phyloP scores from a whole-genome alignment of 140 eudicot genomes.

The Senecio squalidus region DNA sequence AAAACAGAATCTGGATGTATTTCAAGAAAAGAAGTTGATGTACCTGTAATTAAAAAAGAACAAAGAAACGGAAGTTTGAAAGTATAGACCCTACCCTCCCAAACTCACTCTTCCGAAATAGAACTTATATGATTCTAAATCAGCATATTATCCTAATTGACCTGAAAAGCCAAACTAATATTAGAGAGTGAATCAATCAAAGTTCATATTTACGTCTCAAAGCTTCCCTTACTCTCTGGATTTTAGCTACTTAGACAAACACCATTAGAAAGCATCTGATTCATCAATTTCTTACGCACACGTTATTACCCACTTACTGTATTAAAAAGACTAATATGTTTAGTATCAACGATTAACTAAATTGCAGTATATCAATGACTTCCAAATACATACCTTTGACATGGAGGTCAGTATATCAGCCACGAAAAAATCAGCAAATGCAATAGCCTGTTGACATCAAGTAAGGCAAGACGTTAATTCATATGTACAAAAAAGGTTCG shows the following conservation, averaged over 20 bases:
- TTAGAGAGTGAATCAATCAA: not conserved
- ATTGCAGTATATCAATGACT: constrained; percentile 10
- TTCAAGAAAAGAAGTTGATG: not conserved
- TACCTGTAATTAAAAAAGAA: too few relatives aligned
- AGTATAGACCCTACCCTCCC: not conserved
- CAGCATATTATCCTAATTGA: not conserved
- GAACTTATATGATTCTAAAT: not conserved
- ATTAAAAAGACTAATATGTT: not conserved
- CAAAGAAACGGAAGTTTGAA: not conserved
- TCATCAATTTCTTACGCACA: not conserved
- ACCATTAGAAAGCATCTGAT: not conserved
- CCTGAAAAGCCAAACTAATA: not conserved
- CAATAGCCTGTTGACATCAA: constrained; percentile 63
- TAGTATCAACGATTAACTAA: not conserved
- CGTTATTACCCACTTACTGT: not conserved
- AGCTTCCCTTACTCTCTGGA: not conserved
- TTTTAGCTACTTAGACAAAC: not conserved
- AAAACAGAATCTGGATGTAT: not conserved
- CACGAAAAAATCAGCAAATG: constrained; percentile 93
- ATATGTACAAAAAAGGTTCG: not conserved
- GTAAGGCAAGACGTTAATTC: constrained; percentile 17
- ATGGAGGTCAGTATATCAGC: constrained; percentile 97
- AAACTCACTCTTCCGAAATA: not conserved
- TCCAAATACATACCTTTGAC: constrained; percentile 61
- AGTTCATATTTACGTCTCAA: not conserved